Evolutionary conservation across 768 basidiomycete genomes (phyloP).

Genomic region (Neoboletus magnificus): DNA sequence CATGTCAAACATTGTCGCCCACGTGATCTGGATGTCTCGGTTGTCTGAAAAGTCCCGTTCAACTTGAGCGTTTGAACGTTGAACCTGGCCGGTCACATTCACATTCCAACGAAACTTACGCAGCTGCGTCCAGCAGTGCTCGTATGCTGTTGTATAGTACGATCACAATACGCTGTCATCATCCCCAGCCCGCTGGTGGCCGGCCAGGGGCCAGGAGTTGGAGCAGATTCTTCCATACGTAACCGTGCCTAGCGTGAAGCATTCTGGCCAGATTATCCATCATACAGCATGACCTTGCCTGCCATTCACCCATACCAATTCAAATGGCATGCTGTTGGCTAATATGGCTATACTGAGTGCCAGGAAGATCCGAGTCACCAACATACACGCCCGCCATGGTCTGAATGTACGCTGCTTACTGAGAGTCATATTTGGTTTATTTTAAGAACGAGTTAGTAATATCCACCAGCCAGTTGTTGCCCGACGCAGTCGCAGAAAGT

Average conservation of each 20-base stretch:
- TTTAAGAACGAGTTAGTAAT: not conserved
- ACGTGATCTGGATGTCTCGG: not conserved
- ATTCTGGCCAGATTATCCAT: not conserved
- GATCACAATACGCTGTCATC: not conserved
- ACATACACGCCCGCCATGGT: not conserved
- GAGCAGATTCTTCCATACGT: not conserved
- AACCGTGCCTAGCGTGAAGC: not conserved
- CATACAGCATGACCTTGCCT: conserved; percentile 5
- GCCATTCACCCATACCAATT: conserved; percentile 13
- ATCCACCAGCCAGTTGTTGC: not conserved
- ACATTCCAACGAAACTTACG: not conserved
- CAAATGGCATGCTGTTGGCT: conserved; percentile 6
- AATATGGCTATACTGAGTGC: not conserved
- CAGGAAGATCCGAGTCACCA: not conserved
- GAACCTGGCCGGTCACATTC: no score
- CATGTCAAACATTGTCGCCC: not conserved
- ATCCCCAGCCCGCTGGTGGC: not conserved
- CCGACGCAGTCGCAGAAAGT: not conserved
- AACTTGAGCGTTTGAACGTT: no score
- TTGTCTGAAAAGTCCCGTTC: not conserved
- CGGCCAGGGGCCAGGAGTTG: not conserved
- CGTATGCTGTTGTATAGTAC: not conserved
- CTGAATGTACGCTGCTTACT: not conserved
- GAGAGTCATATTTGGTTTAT: not conserved
- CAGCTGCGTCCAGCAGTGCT: not conserved